These are phyloP conservation scores for Candida silvatica DNA, from an alignment of 805 yeast genomes.

Conservation along the genomic window DNA sequence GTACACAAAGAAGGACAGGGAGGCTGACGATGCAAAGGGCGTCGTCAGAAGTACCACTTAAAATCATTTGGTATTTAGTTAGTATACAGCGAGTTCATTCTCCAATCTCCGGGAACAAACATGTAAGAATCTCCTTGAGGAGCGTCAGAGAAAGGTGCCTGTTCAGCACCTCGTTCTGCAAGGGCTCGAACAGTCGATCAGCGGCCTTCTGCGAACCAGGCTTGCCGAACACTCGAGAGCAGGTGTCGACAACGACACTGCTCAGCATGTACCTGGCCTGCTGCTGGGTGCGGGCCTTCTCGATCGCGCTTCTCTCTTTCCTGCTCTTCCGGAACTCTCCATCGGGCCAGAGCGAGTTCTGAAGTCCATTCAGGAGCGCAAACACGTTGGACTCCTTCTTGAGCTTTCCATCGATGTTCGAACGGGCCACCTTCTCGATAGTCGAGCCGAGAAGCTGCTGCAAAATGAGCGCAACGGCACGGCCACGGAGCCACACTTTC, in stretches of 20 bases:
- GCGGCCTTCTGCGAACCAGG: slow-evolving; percentile 59
- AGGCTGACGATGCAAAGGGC: too few species aligned
- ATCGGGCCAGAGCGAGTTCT: slow-evolving; percentile 38
- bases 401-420: slow-evolving; percentile 28
- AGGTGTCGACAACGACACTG: slow-evolving; percentile 50
- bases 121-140: slow-evolving; percentile 47
- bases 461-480: slow-evolving; percentile 70
- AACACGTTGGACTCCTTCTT: slow-evolving; percentile 37
- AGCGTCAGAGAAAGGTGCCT: slow-evolving; percentile 52
- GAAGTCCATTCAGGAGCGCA: slow-evolving; percentile 25
- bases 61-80: slow-evolving; percentile 4
- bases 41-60: background rate
- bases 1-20: too few species aligned
- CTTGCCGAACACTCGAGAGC: slow-evolving; percentile 68
- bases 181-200: slow-evolving; percentile 46
- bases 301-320: slow-evolving; percentile 35
- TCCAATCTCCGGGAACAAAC: slow-evolving; percentile 30
- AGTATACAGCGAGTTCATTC: too few species aligned
- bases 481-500: slow-evolving; percentile 75
- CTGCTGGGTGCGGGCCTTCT: slow-evolving; percentile 41
- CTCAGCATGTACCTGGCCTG: slow-evolving; percentile 52
- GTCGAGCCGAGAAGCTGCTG: slow-evolving; percentile 87
- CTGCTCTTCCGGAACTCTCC: slow-evolving; percentile 41
- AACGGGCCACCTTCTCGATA: slow-evolving; percentile 55
- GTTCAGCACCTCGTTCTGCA: slow-evolving; percentile 69